Percentiles rank a stretch among this genome's conserved stretches.
Evolutionary conservation across 331 rosid genomes (phyloP).

Genomic region (Spiraea crenata): DNA sequence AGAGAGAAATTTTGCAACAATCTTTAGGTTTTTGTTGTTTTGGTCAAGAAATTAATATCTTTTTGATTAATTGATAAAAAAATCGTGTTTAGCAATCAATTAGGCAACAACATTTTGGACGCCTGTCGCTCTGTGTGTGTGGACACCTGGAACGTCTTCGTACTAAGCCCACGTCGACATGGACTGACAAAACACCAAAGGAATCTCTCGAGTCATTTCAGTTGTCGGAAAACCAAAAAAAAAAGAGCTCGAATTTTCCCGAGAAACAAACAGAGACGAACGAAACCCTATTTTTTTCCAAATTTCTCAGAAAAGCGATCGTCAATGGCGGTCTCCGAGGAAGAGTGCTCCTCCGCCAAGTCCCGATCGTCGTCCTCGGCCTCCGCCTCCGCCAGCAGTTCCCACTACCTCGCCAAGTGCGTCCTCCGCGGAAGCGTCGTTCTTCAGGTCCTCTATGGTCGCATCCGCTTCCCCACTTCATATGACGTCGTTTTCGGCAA

Average conservation of each 20-base stretch:
- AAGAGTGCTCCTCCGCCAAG: slow-evolving; percentile 81
- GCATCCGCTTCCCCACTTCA: slow-evolving; percentile 64
- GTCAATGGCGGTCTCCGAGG: slow-evolving; percentile 89
- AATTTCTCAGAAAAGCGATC: neutral
- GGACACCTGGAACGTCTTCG: neutral
- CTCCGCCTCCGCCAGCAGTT: slow-evolving; percentile 33
- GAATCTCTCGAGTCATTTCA: neutral
- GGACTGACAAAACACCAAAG: neutral
- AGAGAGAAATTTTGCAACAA: too few relatives aligned
- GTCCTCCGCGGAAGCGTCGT: slow-evolving; percentile 73
- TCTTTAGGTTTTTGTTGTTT: too few relatives aligned
- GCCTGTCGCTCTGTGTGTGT: neutral
- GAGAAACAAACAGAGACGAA: neutral
- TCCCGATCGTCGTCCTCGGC: slow-evolving; percentile 59
- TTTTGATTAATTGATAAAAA: too few relatives aligned
- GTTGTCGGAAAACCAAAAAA: neutral
- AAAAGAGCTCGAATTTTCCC: neutral
- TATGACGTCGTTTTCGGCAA: slow-evolving; percentile 83
- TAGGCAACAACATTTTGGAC: too few relatives aligned
- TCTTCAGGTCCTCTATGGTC: slow-evolving; percentile 77
- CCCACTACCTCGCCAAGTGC: slow-evolving; percentile 81
- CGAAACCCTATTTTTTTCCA: neutral
- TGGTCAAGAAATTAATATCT: too few relatives aligned
- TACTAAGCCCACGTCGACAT: neutral
- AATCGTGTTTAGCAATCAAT: too few relatives aligned